Conservation (phyloP, 495 filamentous ascomycete species). For the Margaritispora aquatica region DNA sequence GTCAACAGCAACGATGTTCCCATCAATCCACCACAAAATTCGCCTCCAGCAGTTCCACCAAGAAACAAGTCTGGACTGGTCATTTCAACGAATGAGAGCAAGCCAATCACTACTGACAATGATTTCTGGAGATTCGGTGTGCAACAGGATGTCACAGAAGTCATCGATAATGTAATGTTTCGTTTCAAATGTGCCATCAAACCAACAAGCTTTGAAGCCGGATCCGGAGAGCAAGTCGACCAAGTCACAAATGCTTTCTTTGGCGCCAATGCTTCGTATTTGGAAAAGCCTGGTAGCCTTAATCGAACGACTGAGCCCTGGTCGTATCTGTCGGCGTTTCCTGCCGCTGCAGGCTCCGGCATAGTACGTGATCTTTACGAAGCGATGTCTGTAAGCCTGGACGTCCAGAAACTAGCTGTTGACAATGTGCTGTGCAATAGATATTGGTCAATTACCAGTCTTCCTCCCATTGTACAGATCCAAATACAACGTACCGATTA, state of each 20-base stretch:
- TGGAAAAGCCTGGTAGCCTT: constrained; percentile 12
- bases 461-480: constrained; percentile 83
- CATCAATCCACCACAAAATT: constrained; percentile 15
- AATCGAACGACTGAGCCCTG: constrained; percentile 23
- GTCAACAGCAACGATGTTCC: constrained; percentile 7
- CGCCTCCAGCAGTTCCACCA: constrained; percentile 36
- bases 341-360: constrained; percentile 27
- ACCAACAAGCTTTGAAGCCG: constrained; percentile 45
- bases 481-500: constrained; percentile 78
- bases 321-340: constrained; percentile 34
- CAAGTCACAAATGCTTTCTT: constrained; percentile 59
- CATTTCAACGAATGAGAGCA: constrained; percentile 18
- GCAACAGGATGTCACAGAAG: constrained; percentile 91
- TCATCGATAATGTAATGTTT: constrained; percentile 85
- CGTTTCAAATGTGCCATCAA: constrained; percentile 85
- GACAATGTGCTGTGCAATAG: constrained; percentile 56
- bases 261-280: constrained; percentile 18
- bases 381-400: constrained; percentile 78
- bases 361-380: constrained; percentile 61
- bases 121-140: constrained; percentile 54
- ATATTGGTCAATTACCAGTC: constrained; percentile 65
- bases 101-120: constrained; percentile 26
- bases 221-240: constrained; percentile 72
- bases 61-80: constrained; percentile 23
- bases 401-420: constrained; percentile 65